Conservation (phyloP, 2,329 filamentous ascomycete genomes). For the Clarireedia sp. region DNA sequence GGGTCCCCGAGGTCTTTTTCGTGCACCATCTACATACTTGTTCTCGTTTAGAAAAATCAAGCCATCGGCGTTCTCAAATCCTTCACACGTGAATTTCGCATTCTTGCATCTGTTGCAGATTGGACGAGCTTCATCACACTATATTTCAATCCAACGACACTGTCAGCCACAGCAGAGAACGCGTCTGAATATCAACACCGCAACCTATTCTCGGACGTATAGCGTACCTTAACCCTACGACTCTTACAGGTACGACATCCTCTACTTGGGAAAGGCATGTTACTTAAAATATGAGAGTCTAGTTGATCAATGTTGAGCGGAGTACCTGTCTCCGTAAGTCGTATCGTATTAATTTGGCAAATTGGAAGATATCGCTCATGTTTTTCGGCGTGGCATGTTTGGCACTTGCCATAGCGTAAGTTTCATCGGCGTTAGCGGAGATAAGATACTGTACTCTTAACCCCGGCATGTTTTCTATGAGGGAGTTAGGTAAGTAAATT, state of each 20-base stretch:
- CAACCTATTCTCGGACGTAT: too few species aligned
- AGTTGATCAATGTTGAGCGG: too few species aligned
- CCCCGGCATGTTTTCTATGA: too few species aligned
- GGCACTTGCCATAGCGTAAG: too few species aligned
- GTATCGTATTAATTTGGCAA: not conserved
- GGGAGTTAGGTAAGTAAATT: too few species aligned
- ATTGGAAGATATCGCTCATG: too few species aligned
- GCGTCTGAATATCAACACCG: too few species aligned
- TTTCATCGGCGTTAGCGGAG: too few species aligned
- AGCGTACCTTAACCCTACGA: slow-evolving; percentile 10
- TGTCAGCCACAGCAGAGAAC: not conserved
- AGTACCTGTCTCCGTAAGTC: not conserved
- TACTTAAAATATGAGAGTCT: too few species aligned
- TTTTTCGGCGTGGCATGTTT: too few species aligned
- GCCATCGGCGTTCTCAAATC: not conserved
- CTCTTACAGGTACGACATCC: slow-evolving; percentile 11
- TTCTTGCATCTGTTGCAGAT: slow-evolving; percentile 12
- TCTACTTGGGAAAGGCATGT: slow-evolving; percentile 10
- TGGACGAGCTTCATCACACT: slow-evolving; percentile 12
- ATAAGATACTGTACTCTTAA: too few species aligned
- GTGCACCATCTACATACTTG: slow-evolving; percentile 8
- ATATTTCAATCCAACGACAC: not conserved
- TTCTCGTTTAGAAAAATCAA: slow-evolving; percentile 13
- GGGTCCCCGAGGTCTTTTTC: slow-evolving; percentile 15
- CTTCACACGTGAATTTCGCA: slow-evolving; percentile 7